These are phyloP conservation scores for Cardiosporidium cionae DNA, from an alignment of 169 alveolate species.

Conservation along the genomic window DNA sequence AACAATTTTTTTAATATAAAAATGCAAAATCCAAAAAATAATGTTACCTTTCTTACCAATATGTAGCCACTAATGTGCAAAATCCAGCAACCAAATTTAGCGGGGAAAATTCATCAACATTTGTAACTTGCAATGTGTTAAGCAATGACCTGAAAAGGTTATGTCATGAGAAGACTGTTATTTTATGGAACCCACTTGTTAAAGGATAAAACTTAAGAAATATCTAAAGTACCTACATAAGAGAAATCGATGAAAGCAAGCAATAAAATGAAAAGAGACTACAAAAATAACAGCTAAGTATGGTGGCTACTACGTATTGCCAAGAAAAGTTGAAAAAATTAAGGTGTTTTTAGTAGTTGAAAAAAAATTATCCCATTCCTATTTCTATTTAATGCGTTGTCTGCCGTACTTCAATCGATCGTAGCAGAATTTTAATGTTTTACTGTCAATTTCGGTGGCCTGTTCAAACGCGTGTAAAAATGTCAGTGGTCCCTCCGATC, in stretches of 20 bases:
- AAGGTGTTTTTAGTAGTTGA: background rate
- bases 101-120: constrained; percentile 47
- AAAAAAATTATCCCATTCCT: background rate
- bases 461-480: constrained; percentile 66
- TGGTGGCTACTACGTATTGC: background rate
- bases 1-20: too few relatives aligned
- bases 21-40: too few relatives aligned
- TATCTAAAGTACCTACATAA: background rate
- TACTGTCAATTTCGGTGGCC: constrained; percentile 58
- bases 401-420: constrained; percentile 46
- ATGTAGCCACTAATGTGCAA: constrained; percentile 85
- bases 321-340: too few relatives aligned
- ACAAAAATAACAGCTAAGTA: constrained; percentile 32
- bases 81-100: constrained; percentile 65
- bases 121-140: constrained; percentile 53
- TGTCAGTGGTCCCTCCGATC: constrained; percentile 86
- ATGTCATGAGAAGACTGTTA: background rate
- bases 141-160: constrained; percentile 36
- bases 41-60: constrained; percentile 35
- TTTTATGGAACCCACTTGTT: too few relatives aligned
- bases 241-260: background rate
- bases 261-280: background rate
- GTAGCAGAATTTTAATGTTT: constrained; percentile 62
- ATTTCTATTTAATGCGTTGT: background rate
- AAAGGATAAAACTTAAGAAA: too few relatives aligned